Conservation (phyloP, 2,329 filamentous ascomycete species). For the Chaetomiaceae sp. region DNA sequence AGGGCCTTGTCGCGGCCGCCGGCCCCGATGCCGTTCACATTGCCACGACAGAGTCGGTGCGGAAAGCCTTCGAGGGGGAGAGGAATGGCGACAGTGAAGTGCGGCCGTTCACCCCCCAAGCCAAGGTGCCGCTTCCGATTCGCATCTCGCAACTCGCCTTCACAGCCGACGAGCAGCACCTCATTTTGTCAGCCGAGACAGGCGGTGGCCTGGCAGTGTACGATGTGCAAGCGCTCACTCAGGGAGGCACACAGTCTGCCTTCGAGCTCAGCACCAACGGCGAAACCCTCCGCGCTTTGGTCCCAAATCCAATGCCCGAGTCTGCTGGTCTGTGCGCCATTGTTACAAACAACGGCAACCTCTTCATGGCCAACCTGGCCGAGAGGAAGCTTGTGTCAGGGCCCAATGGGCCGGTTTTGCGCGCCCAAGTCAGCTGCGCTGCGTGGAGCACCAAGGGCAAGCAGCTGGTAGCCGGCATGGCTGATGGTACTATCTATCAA, state of each 20-base stretch:
- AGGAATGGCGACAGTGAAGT: constrained; percentile 58
- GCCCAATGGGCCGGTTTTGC: constrained; percentile 58
- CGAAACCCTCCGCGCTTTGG: constrained; percentile 63
- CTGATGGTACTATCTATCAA: constrained; percentile 72
- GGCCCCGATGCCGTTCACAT: constrained; percentile 74
- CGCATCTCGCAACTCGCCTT: constrained; percentile 86
- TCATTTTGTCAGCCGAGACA: constrained; percentile 75
- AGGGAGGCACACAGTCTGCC: constrained; percentile 59
- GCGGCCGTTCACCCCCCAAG: constrained; percentile 65
- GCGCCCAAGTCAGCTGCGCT: constrained; percentile 70
- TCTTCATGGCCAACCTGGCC: constrained; percentile 77
- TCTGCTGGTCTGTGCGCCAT: constrained; percentile 71
- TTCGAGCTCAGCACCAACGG: constrained; percentile 75
- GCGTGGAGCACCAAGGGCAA: constrained; percentile 93
- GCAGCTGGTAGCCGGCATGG: constrained; percentile 80
- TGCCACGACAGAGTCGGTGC: constrained; percentile 68
- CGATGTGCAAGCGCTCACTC: constrained; percentile 61
- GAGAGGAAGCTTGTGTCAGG: constrained; percentile 53
- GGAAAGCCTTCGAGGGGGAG: constrained; percentile 62
- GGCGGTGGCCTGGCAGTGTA: constrained; percentile 82
- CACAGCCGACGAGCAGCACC: constrained; percentile 77
- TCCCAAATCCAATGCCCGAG: constrained; percentile 72
- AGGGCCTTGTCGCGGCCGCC: constrained; percentile 79
- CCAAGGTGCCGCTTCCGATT: constrained; percentile 64
- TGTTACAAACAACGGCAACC: constrained; percentile 71